Conservation (phyloP, 1,284 basidiomycete species). For the Cronartium quercuum region DNA sequence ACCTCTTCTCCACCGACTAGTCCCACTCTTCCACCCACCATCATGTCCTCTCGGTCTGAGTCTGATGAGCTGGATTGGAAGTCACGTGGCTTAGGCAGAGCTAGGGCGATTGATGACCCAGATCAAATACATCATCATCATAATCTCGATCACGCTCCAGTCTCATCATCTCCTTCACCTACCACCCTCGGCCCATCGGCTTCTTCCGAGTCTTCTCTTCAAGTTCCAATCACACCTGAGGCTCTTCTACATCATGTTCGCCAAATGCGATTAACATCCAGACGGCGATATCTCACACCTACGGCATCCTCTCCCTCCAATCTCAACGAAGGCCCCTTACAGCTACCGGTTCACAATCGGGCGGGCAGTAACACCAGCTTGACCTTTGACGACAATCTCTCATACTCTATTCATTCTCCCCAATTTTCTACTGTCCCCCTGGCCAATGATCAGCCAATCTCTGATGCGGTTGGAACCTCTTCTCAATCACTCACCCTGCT, state of each 20-base stretch:
- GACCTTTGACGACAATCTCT: slow-evolving; percentile 2
- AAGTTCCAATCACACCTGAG: slow-evolving; percentile 24
- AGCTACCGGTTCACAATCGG: slow-evolving; percentile 4
- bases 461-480: background rate
- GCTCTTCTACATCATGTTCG: slow-evolving; percentile 28
- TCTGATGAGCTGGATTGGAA: background rate
- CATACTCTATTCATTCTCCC: background rate
- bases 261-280: slow-evolving; percentile 14
- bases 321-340: background rate
- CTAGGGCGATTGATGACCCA: background rate
- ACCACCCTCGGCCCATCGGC: background rate
- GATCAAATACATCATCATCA: background rate
- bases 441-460: background rate
- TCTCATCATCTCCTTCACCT: background rate
- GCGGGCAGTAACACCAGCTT: slow-evolving; percentile 27
- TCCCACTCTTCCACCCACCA: background rate
- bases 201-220: background rate
- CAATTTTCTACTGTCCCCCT: background rate
- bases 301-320: background rate
- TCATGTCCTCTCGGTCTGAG: background rate
- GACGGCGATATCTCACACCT: background rate
- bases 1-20: background rate
- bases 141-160: background rate
- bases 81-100: background rate
- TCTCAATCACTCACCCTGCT: background rate